Base-by-base conservation (phyloP, 257 asterid species). In the Anisodus tanguticus region DNA sequence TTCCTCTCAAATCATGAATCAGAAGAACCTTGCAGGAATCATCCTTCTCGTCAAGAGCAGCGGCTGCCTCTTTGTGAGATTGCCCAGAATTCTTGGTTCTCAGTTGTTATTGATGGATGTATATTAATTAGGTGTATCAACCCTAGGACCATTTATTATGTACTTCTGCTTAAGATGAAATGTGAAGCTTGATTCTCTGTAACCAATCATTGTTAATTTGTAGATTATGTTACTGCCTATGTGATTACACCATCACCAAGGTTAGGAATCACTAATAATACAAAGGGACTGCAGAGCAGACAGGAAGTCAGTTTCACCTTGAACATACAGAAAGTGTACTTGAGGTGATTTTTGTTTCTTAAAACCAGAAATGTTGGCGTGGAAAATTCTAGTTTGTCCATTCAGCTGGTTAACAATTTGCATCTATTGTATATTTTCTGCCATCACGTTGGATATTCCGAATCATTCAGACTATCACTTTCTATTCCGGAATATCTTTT, bases 31-130 rank as follows among this genome's bases (percentile, higher is more conserved):
- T 76, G 13, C 13, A 47, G 76, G 81, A 13, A 66, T 49, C 81
- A 74, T 51, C 63, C 12, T 26, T 76, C 81, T 76, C 6, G 22
- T 76, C 63, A 76, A 76, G 57, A 45, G 81, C 81, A 22, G 63
- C 15, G 3, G 49, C 78, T 39, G 35, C 35, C 35, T 31, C 35
- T 31, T 31, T 31, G 35, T 31, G 78, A 8, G 53, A 16, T 39
- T 69, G 5, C 51, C 51, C 13, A 69, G 53, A 68, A 37, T 15
- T 37, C 13, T 76, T 51, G 60, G 13, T 26, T 49, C 80, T 49
- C 81, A 22, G 81, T 76, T 76, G 63, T 49, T 22, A 6, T 12
- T 12, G 81, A 74, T 51, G 81, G 19, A 51, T 76, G 47, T 26
- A 51, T 19, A 76, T 76, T 37, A 49, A 22, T 51, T 76, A 13